phyloP scores from a whole-genome alignment of 805 yeast genomes.

The Danielozyma ontarioensis region DNA sequence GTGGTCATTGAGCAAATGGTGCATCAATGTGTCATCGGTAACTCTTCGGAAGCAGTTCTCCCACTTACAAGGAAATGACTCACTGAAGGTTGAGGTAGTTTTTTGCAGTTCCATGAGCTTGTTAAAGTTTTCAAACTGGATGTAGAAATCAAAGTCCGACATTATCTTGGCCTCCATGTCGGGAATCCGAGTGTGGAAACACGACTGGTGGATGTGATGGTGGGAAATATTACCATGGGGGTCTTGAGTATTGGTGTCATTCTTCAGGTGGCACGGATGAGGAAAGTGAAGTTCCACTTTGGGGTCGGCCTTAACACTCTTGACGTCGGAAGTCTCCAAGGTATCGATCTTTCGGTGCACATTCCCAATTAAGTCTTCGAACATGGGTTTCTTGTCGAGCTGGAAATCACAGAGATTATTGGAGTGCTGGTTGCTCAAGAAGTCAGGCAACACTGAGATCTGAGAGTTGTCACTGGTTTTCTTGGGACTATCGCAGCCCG shows the following conservation, averaged over 20 bases:
- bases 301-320: constrained; percentile 2
- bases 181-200: constrained; percentile 41
- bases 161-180: constrained; percentile 10
- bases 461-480: no score
- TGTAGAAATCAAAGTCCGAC: constrained; percentile 34
- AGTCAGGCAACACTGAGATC: not conserved
- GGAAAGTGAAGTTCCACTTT: constrained; percentile 35
- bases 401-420: constrained; percentile 25
- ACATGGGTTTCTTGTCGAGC: constrained; percentile 26
- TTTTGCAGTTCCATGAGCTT: constrained; percentile 7
- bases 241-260: not conserved
- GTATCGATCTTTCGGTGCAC: constrained; percentile 25
- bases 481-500: no score
- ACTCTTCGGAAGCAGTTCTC: constrained; percentile 49
- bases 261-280: constrained; percentile 29
- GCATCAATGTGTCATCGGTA: constrained; percentile 24
- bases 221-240: constrained; percentile 1
- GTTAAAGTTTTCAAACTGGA: constrained; percentile 29
- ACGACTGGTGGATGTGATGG: constrained; percentile 34
- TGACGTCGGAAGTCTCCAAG: constrained; percentile 1
- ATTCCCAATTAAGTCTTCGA: constrained; percentile 33
- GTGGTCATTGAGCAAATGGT: constrained; percentile 45
- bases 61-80: constrained; percentile 54
- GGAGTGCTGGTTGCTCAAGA: not conserved
- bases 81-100: constrained; percentile 1